Percentiles rank a stretch among this genome's conserved stretches.
Conservation (phyloP, 176 grass and related monocot genomes). For the Stipa capillata region DNA sequence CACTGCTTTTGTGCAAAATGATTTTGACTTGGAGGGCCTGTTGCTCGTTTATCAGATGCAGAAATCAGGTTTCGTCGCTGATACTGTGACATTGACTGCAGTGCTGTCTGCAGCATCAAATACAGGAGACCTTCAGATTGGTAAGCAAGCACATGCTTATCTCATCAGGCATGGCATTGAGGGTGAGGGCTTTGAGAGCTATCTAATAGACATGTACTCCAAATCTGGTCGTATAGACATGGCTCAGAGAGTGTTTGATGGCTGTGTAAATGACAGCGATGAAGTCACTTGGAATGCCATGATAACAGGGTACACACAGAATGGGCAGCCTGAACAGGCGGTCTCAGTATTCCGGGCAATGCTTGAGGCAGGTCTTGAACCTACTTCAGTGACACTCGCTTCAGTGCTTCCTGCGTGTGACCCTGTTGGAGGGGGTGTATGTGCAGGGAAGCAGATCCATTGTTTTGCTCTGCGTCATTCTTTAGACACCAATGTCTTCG, state of each 20-base stretch:
- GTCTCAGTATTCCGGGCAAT: conserved; percentile 48
- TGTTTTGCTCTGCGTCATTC: conserved; percentile 46
- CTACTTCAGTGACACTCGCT: conserved; percentile 74
- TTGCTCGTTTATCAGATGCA: conserved; percentile 73
- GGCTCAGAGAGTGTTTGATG: conserved; percentile 69
- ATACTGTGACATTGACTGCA: conserved; percentile 67
- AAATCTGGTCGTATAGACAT: conserved; percentile 59
- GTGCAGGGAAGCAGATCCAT: conserved; percentile 71
- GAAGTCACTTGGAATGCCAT: conserved; percentile 97
- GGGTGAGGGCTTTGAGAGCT: conserved; percentile 77
- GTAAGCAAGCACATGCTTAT: conserved; percentile 79
- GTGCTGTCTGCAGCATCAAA: conserved; percentile 83
- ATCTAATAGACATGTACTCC: conserved; percentile 95
- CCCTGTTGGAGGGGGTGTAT: conserved; percentile 43
- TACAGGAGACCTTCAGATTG: conserved; percentile 56
- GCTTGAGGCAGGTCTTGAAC: conserved; percentile 50
- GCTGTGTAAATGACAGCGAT: conserved; percentile 32
- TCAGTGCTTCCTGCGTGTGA: conserved; percentile 69
- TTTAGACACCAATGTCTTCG: conserved; percentile 62
- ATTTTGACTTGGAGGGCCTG: conserved; percentile 73
- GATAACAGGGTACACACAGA: conserved; percentile 73
- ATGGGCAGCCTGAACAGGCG: conserved; percentile 47
- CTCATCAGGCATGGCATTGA: conserved; percentile 60
- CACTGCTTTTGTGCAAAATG: conserved; percentile 83
- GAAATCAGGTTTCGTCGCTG: conserved; percentile 55